phyloP scores from a whole-genome alignment of 495 filamentous ascomycete genomes.

The Chaetomium cochliodes region DNA sequence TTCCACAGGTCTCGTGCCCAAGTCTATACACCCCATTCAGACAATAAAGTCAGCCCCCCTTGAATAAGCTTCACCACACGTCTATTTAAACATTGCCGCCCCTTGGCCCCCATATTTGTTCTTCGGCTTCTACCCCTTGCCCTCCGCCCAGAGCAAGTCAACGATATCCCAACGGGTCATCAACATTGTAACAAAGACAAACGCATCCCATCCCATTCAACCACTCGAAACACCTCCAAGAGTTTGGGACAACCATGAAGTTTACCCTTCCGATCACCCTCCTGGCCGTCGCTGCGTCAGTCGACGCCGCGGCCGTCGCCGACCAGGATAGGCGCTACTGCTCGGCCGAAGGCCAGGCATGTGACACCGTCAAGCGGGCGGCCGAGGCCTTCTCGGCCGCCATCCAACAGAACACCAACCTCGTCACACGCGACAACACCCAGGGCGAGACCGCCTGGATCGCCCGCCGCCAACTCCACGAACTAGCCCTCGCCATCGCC shows the following conservation, averaged over 20 bases:
- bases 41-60: conserved; percentile 22
- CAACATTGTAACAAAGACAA: background rate
- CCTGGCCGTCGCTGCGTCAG: conserved; percentile 33
- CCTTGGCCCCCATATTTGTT: background rate
- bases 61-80: conserved; percentile 24
- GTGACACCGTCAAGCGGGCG: conserved; percentile 41
- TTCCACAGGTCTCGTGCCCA: conserved; percentile 3
- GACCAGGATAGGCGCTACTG: conserved; percentile 36
- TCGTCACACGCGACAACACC: conserved; percentile 28
- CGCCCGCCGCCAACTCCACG: conserved; percentile 33
- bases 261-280: conserved; percentile 36
- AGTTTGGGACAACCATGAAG: conserved; percentile 42
- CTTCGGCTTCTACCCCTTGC: conserved; percentile 1
- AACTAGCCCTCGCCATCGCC: conserved; percentile 34
- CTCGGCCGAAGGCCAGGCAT: conserved; percentile 35
- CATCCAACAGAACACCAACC: conserved; percentile 19
- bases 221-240: conserved; percentile 5
- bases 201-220: background rate
- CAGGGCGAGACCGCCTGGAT: conserved; percentile 20
- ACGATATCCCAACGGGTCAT: conserved; percentile 5
- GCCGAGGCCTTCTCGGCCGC: conserved; percentile 38
- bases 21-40: conserved; percentile 6
- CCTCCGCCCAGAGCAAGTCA: conserved; percentile 18
- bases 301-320: conserved; percentile 30
- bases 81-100: conserved; percentile 23